phyloP scores from a whole-genome alignment of 2,329 filamentous ascomycete genomes.

The Phialocephala subalpina region DNA sequence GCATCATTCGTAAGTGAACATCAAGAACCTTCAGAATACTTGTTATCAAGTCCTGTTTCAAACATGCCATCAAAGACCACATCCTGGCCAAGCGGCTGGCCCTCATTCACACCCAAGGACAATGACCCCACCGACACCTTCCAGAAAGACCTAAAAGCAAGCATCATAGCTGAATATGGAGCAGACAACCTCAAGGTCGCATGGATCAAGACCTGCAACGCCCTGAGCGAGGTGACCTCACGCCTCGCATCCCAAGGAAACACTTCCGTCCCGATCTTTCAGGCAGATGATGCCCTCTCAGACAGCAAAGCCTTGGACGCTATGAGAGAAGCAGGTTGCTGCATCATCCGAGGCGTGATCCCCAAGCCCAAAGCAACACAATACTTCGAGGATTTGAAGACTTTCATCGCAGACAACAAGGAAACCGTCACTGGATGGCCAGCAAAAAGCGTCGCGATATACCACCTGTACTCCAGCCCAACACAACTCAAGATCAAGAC shows the following conservation, averaged over 20 bases:
- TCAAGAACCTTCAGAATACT: neutral
- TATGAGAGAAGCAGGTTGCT: slow-evolving; percentile 18
- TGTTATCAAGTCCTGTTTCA: neutral
- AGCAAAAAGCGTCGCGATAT: slow-evolving; percentile 71
- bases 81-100: slow-evolving; percentile 14
- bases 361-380: slow-evolving; percentile 66
- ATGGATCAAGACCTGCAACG: slow-evolving; percentile 18
- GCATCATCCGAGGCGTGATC: slow-evolving; percentile 72
- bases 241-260: slow-evolving; percentile 5
- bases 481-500: slow-evolving; percentile 71
- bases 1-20: neutral
- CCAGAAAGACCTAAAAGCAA: slow-evolving; percentile 15
- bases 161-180: slow-evolving; percentile 15
- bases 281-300: neutral
- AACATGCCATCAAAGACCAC: slow-evolving; percentile 14
- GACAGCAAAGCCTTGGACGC: neutral
- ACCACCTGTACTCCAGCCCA: slow-evolving; percentile 78
- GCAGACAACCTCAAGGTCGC: neutral
- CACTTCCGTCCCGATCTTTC: slow-evolving; percentile 11
- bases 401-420: slow-evolving; percentile 71
- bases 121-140: slow-evolving; percentile 11
- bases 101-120: slow-evolving; percentile 16
- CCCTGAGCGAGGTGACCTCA: slow-evolving; percentile 2
- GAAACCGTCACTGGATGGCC: slow-evolving; percentile 69
- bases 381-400: slow-evolving; percentile 70